Base-by-base conservation (phyloP, 371 early-diverging fungal genomes). In the Lichtheimia ornata region DNA sequence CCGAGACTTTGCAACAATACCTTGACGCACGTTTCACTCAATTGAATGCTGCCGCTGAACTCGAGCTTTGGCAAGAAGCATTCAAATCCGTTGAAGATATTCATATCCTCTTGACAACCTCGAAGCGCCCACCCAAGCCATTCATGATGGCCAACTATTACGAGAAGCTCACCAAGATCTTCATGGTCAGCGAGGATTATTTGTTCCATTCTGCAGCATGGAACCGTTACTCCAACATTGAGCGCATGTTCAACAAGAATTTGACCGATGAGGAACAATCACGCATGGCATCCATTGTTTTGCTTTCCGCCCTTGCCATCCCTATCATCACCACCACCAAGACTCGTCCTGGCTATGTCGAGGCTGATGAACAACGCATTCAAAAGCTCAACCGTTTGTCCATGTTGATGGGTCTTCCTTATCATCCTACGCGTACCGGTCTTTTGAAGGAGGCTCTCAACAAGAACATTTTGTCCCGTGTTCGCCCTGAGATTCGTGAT, bases 11-110 rank as follows among this genome's bases (percentile, higher is more conserved):
- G 52, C 97, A 97, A 79, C 92, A 95, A 62, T 95, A 95, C 74
- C 75, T 98, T 63, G 97, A 97, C 69, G 91, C 92, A 53, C 93
- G 98, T 63, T 97, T 98, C 78, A 86, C 87, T 68, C 97, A 97
- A 80, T 82, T 99, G 50, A 92, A 95, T 63, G 94, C 91, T 27
- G 97, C 97, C 53, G 92, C 91, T 53, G 93, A 97, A 77, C 83
- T 99, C 64, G 98, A 99, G 79, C 83, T 97, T 64, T 99, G 98
- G 98, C 98, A 98, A 79, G 98, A 98, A 78, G 96, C 93, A 28
- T 98, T 94, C 88, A 90, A 94, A 63, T 92, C 95, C 11, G 88
- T 97, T 58, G 99, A 99, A 82, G 99, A 99, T 78, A 94, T 99
- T 63, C 91, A 97, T 84, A 89, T 89, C 70, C 80, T 99, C 64